Base-by-base conservation (phyloP, 2,329 filamentous ascomycete genomes). In the Microascus cirrosus region DNA sequence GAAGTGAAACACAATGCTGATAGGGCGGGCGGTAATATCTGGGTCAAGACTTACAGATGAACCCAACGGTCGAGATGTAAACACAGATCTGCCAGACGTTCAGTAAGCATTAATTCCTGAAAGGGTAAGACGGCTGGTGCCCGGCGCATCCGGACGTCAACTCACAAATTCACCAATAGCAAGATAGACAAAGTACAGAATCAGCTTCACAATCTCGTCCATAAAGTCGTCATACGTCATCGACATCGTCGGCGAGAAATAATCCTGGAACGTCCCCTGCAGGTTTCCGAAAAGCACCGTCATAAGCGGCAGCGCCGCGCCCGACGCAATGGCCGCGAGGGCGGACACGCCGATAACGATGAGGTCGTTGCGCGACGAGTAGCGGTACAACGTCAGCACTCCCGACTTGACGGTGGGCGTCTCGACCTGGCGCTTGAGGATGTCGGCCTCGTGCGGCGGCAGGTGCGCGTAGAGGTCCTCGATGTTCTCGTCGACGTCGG, bases 111-210 rank as follows among this genome's bases (percentile, higher is more conserved):
- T 12, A n/a, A 11, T 50, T 20, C 45, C 42, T 4, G 4, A 22
- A 13, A 20, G 1, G 7, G 22, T 22, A 20, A 22, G 10, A 11
- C n/a, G 11, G 45, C 12, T 12, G 6, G 20, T 12, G 8, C 12
- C 22, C 7, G 10, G 18, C 24, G 24, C 53, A 2, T 12, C 22
- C 6, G 39, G 11, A 13, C 28, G n/a, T 4, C 28, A 32, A 57
- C 56, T 58, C 28, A 89, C 71, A 63, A 95, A 95, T 67, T 92
- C 87, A 62, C 78, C 90, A 59, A 95, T 84, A 51, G 82, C 90
- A 53, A 96, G 80, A 69, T 95, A 95, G 36, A 96, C 74, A 63
- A 95, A 94, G 71, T 95, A 95, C 39, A 95, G 72, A 12, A 91
- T 87, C 64, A 86, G 81, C 51, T 77, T 75, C 10, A 73, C 73